Evolutionary conservation across 148 eudicot species (phyloP).

Genomic region (Chenopodium album): DNA sequence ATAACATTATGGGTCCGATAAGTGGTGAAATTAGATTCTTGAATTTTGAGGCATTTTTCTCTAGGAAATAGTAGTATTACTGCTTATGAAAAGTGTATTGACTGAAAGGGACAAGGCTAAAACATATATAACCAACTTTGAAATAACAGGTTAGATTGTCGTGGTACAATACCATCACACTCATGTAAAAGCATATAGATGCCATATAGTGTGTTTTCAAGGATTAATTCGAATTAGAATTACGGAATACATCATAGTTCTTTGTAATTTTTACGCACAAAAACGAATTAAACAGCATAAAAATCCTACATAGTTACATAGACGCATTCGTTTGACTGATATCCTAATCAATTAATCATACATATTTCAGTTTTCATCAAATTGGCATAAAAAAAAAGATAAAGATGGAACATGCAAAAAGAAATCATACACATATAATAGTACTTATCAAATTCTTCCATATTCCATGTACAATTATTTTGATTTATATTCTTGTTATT

Average conservation of each 20-base stretch:
- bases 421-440: not conserved
- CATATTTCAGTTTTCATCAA: not conserved
- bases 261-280: not conserved
- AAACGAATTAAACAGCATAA: not conserved
- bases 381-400: slow-evolving; percentile 4
- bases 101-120: slow-evolving; percentile 3
- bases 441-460: not conserved
- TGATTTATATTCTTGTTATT: not conserved
- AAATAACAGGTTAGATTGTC: not conserved
- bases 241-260: not conserved
- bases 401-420: slow-evolving; percentile 11
- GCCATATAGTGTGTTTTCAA: not conserved
- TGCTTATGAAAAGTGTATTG: not conserved
- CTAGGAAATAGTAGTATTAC: no score
- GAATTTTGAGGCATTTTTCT: no score
- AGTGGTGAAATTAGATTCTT: no score
- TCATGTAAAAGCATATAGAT: not conserved
- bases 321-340: slow-evolving; percentile 11
- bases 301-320: not conserved
- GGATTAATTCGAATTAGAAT: not conserved
- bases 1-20: no score
- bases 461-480: not conserved
- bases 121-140: not conserved
- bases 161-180: slow-evolving; percentile 7
- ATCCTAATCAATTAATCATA: not conserved